Base-by-base conservation (phyloP, 225 moss, liverwort and hornwort species). In the Climacium dendroides region DNA sequence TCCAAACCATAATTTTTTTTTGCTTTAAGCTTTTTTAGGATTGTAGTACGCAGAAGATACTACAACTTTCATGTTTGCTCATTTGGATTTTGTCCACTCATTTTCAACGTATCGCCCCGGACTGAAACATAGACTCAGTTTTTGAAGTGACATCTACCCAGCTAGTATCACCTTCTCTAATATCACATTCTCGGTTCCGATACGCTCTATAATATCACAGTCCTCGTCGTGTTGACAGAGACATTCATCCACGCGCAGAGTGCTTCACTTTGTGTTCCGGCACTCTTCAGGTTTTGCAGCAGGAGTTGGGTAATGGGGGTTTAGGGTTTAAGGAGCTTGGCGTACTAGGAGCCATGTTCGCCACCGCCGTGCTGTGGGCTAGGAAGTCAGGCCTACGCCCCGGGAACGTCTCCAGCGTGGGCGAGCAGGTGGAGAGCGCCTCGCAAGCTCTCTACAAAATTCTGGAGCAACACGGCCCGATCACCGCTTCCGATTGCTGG, bases 401-500 rank as follows among this genome's bases (percentile, higher is more conserved):
- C 8, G 87, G 67, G 30, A 90, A 89, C 78, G 69, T 91, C 17
- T 55, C 90, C 77, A 84, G 83, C 60, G 82, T 78, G 32, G 92
- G 94, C 47, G 89, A 92, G 72, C 92, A 92, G 78, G 89, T 91
- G 62, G 89, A 90, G 90, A 80, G 86, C 66, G 90, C 94, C 37
- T 92, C 92, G 10, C 78, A 86, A 87, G 85, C 91, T 55, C 89
- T 94, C 22, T 86, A 90, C 87, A 83, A 81, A 48, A 90, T 94
- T 47, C 83, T 94, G 22, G 90, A 94, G 88, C 88, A 90, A 48
- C 90, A 94, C 81, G 92, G 94, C 30, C 92, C 94, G 50, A 87
- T 94, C 83, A 94, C 92, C 58, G 92, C 91, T 50, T 87, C 87
- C n/a, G 92, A 92, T 57, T 90, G 90, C 89, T 94, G 92, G 94